These are phyloP conservation scores for Salix caprea DNA, from an alignment of 345 rosid genomes.

Conservation along the genomic window DNA sequence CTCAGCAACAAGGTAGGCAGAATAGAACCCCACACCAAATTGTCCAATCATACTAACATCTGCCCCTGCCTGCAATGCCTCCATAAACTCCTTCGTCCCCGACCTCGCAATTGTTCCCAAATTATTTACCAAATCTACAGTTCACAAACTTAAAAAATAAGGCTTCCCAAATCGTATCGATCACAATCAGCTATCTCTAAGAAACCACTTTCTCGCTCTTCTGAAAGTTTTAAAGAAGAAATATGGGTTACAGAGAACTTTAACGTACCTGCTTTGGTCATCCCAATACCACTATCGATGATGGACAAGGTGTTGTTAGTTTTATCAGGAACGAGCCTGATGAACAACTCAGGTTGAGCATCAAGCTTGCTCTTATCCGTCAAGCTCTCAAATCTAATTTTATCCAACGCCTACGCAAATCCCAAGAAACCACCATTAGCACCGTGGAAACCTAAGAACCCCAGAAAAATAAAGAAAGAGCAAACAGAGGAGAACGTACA, in stretches of 20 bases:
- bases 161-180: background rate
- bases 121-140: constrained; percentile 68
- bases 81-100: constrained; percentile 93
- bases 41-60: constrained; percentile 95
- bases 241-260: background rate
- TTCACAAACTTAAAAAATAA: background rate
- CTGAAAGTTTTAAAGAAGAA: background rate
- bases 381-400: constrained; percentile 69
- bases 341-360: constrained; percentile 77
- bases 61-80: constrained; percentile 88
- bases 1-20: constrained; percentile 87
- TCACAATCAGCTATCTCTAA: background rate
- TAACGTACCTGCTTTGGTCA: constrained; percentile 75
- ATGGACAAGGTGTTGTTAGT: constrained; percentile 65
- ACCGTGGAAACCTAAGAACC: background rate
- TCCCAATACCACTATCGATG: constrained; percentile 74
- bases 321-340: constrained; percentile 69
- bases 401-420: constrained; percentile 62
- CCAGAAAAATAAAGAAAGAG: no score
- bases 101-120: constrained; percentile 92
- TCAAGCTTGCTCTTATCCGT: constrained; percentile 89
- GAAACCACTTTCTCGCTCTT: background rate
- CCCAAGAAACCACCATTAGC: background rate
- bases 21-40: constrained; percentile 90
- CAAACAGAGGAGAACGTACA: constrained; percentile 28